Percentiles rank a stretch among this genome's conserved stretches.
Evolutionary conservation across 768 basidiomycete species (phyloP).

Genomic region (Tulasnella sp.): DNA sequence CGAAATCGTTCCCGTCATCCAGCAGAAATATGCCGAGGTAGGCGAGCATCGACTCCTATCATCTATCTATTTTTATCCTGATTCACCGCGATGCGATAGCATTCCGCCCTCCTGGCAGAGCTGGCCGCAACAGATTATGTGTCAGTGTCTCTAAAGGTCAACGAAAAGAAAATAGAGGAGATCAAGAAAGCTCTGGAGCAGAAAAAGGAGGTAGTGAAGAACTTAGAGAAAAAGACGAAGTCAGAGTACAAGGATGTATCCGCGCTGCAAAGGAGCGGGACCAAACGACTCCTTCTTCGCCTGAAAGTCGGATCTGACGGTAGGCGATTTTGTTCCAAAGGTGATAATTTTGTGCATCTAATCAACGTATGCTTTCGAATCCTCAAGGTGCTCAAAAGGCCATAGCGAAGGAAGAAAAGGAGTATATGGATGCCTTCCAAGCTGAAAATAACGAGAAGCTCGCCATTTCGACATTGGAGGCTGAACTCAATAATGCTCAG

Average conservation of each 20-base stretch:
- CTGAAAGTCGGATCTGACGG: constrained; percentile 3
- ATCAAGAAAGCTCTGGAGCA: constrained; percentile 11
- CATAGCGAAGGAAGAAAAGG: constrained; percentile 15
- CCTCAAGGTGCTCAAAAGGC: not conserved
- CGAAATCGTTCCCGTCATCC: constrained; percentile 1
- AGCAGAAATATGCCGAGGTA: constrained; percentile 18
- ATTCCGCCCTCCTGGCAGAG: not conserved
- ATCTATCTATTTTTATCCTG: not conserved
- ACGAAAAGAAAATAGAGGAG: constrained; percentile 8
- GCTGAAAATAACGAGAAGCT: constrained; percentile 17
- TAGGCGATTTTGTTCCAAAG: not conserved
- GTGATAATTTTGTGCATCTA: not conserved
- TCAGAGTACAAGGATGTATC: constrained; percentile 13
- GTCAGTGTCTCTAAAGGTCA: constrained; percentile 1
- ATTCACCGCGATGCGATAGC: not conserved
- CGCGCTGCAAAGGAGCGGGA: constrained; percentile 4
- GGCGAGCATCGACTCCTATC: not conserved
- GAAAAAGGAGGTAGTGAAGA: constrained; percentile 2
- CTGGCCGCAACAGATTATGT: constrained; percentile 11
- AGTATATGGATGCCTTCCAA: constrained; percentile 19
- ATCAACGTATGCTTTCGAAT: not conserved
- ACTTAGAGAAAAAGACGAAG: constrained; percentile 8
- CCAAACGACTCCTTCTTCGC: constrained; percentile 12
- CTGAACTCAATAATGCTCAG: constrained; percentile 8
- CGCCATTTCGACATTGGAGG: constrained; percentile 10